Percentiles rank a stretch among this genome's conserved stretches.
Conservation (phyloP, 2,329 filamentous ascomycete species). For the Beauveria brongniartii region DNA sequence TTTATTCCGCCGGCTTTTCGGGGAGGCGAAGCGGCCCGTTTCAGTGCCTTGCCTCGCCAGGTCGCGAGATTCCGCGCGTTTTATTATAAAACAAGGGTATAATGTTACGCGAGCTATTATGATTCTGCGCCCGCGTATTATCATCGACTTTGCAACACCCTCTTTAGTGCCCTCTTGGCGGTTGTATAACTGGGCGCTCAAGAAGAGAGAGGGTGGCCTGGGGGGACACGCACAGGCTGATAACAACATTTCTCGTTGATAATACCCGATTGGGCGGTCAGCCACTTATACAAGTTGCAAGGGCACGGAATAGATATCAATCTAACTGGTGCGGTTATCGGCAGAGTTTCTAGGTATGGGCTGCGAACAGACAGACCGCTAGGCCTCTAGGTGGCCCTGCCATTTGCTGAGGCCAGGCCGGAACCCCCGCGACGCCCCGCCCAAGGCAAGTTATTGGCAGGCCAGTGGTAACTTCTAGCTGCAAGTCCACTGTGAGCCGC, state of each 20-base stretch:
- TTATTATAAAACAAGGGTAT: neutral
- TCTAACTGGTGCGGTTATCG: no score
- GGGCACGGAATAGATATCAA: no score
- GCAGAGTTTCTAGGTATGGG: no score
- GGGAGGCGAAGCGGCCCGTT: neutral
- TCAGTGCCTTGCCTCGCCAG: neutral
- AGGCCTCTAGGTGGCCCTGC: neutral
- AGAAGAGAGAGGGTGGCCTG: no score
- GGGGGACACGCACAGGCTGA: no score
- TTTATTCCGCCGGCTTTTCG: neutral
- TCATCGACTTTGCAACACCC: no score
- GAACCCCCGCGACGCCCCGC: neutral
- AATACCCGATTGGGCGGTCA: no score
- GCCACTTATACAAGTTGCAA: no score
- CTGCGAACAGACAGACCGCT: neutral
- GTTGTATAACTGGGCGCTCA: no score
- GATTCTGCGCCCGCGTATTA: no score
- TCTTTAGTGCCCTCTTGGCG: no score
- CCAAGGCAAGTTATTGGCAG: neutral
- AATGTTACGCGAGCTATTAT: neutral
- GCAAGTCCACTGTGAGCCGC: neutral
- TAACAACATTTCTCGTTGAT: no score
- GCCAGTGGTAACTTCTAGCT: neutral
- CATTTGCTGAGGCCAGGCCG: neutral
- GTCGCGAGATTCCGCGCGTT: neutral